Conservation (phyloP, 202 grass and related monocot genomes). For the Zizania palustris region DNA sequence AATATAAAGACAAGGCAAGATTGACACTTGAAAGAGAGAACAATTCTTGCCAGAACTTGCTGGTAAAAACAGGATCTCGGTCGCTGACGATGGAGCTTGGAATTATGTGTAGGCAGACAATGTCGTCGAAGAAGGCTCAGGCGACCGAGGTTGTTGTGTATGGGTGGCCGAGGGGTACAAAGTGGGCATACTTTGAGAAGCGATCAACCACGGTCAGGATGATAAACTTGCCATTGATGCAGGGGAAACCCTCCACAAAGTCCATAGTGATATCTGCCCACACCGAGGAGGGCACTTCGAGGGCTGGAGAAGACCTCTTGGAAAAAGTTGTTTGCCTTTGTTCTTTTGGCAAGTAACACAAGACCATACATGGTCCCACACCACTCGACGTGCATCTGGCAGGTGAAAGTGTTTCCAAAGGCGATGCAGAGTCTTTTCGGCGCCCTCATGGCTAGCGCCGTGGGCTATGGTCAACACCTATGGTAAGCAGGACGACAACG, state of each 20-base stretch:
- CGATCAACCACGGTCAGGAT: neutral
- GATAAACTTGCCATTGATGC: neutral
- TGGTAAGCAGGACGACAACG: neutral
- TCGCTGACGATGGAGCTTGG: neutral
- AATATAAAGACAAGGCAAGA: neutral
- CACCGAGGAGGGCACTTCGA: neutral
- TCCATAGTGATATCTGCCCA: neutral
- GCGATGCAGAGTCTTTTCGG: neutral
- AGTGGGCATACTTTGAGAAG: neutral
- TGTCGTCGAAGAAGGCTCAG: neutral
- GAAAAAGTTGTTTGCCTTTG: neutral
- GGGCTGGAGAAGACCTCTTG: neutral
- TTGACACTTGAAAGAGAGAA: neutral
- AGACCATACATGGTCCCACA: neutral
- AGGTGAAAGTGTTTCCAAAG: neutral
- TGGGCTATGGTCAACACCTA: neutral
- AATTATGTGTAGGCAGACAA: neutral
- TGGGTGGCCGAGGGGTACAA: too few species aligned
- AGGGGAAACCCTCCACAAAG: neutral
- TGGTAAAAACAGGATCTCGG: neutral
- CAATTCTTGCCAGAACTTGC: neutral
- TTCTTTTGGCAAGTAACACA: neutral
- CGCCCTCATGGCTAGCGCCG: neutral
- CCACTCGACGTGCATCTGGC: neutral
- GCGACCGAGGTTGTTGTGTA: neutral